A percentile compares a stretch with the other conserved stretches of the same genome.
phyloP scores from a whole-genome alignment of 2,329 filamentous ascomycete species.

The Phoma herbarum region DNA sequence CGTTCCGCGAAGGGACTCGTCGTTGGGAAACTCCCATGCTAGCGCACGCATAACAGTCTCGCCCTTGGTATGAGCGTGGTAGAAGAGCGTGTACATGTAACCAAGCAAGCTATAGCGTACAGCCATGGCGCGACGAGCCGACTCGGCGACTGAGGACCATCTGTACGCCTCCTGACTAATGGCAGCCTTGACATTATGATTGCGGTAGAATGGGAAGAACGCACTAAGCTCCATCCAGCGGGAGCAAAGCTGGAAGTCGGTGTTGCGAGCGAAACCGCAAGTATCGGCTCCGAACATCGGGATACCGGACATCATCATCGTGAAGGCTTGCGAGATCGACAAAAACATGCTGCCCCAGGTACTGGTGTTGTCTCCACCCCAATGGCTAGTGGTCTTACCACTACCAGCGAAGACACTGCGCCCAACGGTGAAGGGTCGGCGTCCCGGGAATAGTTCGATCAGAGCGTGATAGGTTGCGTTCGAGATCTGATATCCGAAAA shows the following conservation, averaged over 20 bases:
- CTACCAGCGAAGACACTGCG: slow-evolving; percentile 28
- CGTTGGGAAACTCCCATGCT: slow-evolving; percentile 75
- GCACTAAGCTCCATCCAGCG: slow-evolving; percentile 76
- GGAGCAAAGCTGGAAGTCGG: slow-evolving; percentile 72
- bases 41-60: slow-evolving; percentile 76
- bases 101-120: slow-evolving; percentile 74
- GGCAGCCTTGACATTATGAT: slow-evolving; percentile 71
- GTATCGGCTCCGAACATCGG: slow-evolving; percentile 71
- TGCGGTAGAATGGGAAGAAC: slow-evolving; percentile 79
- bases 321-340: slow-evolving; percentile 77
- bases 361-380: slow-evolving; percentile 74
- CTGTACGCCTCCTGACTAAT: slow-evolving; percentile 73
- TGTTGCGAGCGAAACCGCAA: slow-evolving; percentile 73
- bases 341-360: slow-evolving; percentile 76
- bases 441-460: slow-evolving; percentile 63
- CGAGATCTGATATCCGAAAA: slow-evolving; percentile 56
- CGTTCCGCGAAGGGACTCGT: slow-evolving; percentile 67
- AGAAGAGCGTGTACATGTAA: slow-evolving; percentile 77
- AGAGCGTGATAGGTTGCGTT: slow-evolving; percentile 66
- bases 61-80: slow-evolving; percentile 68
- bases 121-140: slow-evolving; percentile 68
- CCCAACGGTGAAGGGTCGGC: slow-evolving; percentile 23
- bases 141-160: slow-evolving; percentile 70
- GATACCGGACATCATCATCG: slow-evolving; percentile 74
- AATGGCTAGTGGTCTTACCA: slow-evolving; percentile 50